These are phyloP conservation scores for Tritrichomonas foetus DNA, from an alignment of 208 protist genomes.

Conservation along the genomic window DNA sequence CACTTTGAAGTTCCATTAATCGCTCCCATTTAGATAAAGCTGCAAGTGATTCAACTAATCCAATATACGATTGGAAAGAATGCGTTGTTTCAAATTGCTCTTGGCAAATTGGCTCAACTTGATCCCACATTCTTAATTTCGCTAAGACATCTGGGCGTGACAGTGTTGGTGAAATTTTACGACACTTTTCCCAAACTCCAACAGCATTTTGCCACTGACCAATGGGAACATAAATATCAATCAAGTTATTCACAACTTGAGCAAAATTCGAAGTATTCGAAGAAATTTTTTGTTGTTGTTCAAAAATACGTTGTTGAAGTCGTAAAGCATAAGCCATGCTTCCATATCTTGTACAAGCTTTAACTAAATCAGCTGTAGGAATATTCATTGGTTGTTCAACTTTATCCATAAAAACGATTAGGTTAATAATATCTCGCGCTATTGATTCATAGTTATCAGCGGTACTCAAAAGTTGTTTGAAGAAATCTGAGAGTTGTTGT, in stretches of 20 bases:
- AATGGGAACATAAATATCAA: background rate
- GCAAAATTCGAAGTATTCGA: background rate
- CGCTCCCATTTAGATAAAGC: background rate
- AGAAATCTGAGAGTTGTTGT: background rate
- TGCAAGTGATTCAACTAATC: background rate
- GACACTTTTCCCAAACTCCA: background rate
- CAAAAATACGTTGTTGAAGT: background rate
- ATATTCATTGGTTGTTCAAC: background rate
- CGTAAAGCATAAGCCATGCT: background rate
- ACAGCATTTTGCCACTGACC: background rate
- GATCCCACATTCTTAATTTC: background rate
- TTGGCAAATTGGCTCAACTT: background rate
- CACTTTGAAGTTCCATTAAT: background rate
- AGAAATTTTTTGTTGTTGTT: background rate
- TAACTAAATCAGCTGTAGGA: background rate
- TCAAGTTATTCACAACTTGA: background rate
- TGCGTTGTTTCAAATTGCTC: background rate
- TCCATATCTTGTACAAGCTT: background rate
- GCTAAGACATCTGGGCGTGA: background rate
- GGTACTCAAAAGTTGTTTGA: background rate
- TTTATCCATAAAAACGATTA: slow-evolving; percentile 10
- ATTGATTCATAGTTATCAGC: background rate
- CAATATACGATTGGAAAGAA: background rate
- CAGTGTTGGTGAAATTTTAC: too few species aligned
- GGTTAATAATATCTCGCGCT: background rate